phyloP scores from a whole-genome alignment of 805 yeast species.

The Candida vartiovaarae region DNA sequence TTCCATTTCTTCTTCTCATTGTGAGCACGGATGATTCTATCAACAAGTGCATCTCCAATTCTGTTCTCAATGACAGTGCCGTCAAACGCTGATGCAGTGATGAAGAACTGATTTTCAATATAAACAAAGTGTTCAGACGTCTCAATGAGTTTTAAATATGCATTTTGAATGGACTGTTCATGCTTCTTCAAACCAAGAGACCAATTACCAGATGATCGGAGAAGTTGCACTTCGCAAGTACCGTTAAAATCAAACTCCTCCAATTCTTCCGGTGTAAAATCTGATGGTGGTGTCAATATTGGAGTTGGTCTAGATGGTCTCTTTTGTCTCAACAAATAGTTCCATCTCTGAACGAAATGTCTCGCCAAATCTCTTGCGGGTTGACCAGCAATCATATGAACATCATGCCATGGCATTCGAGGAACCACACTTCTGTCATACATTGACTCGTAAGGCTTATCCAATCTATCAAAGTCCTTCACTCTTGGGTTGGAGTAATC shows the following conservation, averaged over 20 bases:
- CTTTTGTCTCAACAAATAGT: constrained; percentile 84
- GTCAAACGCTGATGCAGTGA: constrained; percentile 82
- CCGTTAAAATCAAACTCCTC: constrained; percentile 53
- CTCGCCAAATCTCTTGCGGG: constrained; percentile 88
- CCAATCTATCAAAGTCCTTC: constrained; percentile 74
- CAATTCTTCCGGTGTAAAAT: constrained; percentile 68
- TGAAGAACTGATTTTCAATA: constrained; percentile 92
- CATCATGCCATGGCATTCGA: constrained; percentile 99
- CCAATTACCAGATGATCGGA: constrained; percentile 91
- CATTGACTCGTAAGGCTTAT: constrained; percentile 87
- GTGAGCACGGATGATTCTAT: constrained; percentile 85
- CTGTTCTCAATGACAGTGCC: constrained; percentile 80
- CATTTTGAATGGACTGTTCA: constrained; percentile 88
- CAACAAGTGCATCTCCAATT: constrained; percentile 97
- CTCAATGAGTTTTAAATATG: constrained; percentile 85
- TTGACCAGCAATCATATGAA: constrained; percentile 93
- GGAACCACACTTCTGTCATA: constrained; percentile 76
- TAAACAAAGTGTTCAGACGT: constrained; percentile 89
- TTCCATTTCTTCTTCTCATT: constrained; percentile 74
- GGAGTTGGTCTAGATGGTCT: constrained; percentile 94
- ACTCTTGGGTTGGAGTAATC: constrained; percentile 96
- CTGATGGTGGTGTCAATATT: constrained; percentile 85
- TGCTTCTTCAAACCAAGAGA: constrained; percentile 80
- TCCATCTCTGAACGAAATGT: constrained; percentile 98
- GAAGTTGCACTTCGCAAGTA: constrained; percentile 83